Conservation (phyloP, 108 stramenopile genomes). For the Skeletonema grethae region DNA sequence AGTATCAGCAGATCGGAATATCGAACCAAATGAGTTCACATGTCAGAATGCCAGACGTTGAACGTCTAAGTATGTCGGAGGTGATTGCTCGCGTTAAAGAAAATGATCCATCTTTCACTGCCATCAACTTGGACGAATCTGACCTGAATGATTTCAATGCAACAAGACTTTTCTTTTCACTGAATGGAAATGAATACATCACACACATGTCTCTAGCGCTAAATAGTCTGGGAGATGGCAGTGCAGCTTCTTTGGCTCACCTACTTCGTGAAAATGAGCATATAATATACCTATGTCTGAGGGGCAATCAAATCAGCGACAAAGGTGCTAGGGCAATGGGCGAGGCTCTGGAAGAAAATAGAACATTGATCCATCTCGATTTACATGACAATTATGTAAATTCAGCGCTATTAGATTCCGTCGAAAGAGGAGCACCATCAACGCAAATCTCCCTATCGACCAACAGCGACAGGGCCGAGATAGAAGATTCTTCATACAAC, state of each 20-base stretch:
- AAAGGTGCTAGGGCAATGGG: slow-evolving; percentile 9
- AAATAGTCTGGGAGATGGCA: slow-evolving; percentile 3
- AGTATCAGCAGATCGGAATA: neutral
- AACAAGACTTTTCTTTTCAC: neutral
- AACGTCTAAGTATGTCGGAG: neutral
- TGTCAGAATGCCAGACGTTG: neutral
- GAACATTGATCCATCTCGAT: slow-evolving; percentile 11
- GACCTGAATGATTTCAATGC: slow-evolving; percentile 15
- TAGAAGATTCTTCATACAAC: neutral
- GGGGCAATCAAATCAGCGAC: slow-evolving; percentile 12
- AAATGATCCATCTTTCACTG: slow-evolving; percentile 6
- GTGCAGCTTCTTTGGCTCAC: slow-evolving; percentile 7
- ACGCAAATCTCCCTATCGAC: neutral
- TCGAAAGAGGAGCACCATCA: slow-evolving; percentile 1
- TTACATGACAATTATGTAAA: slow-evolving; percentile 10
- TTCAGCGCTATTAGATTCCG: neutral
- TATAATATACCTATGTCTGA: slow-evolving; percentile 1
- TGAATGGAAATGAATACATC: slow-evolving; percentile 10
- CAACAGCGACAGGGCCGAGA: neutral
- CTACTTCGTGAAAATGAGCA: slow-evolving; percentile 4
- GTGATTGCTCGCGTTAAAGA: slow-evolving; percentile 4
- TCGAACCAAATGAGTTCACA: neutral
- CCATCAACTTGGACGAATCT: slow-evolving; percentile 11
- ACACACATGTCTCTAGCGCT: slow-evolving; percentile 2
- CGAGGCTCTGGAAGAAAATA: slow-evolving; percentile 3